phyloP scores from a whole-genome alignment of 208 protist species.

The Leishmania turanica region DNA sequence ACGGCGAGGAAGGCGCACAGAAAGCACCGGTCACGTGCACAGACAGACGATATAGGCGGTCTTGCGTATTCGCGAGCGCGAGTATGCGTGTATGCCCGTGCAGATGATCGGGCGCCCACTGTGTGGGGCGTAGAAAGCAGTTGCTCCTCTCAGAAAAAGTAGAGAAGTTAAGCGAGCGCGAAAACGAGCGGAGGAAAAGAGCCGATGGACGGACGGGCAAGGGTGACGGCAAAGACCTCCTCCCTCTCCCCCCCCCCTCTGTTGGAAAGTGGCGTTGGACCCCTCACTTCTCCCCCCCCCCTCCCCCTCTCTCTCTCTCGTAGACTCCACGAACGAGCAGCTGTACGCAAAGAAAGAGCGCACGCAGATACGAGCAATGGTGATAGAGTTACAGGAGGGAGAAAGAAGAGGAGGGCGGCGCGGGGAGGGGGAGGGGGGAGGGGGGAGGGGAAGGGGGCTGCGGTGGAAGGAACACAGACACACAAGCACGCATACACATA shows the following conservation, averaged over 20 bases:
- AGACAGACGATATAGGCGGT: background rate
- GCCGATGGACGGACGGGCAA: no score
- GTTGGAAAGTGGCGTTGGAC: no score
- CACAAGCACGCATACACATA: no score
- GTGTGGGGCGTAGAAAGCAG: background rate
- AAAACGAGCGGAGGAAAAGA: background rate
- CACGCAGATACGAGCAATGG: background rate
- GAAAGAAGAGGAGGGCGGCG: background rate
- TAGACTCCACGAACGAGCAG: background rate
- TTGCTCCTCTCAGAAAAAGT: background rate
- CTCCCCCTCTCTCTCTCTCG: no score
- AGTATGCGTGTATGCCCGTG: background rate
- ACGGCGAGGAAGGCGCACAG: background rate
- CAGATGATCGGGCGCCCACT: background rate
- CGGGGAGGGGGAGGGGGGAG: no score
- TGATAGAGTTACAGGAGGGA: background rate
- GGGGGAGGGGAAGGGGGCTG: no score
- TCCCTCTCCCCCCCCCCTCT: background rate
- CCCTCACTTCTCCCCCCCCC: no score
- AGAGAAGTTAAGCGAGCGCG: background rate
- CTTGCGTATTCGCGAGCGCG: background rate
- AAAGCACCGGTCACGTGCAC: background rate
- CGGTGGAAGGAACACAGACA: background rate
- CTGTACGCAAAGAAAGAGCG: background rate
- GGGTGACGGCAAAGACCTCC: background rate